Conservation (phyloP, 2,329 filamentous ascomycete species). For the Xylariaceae sp. region DNA sequence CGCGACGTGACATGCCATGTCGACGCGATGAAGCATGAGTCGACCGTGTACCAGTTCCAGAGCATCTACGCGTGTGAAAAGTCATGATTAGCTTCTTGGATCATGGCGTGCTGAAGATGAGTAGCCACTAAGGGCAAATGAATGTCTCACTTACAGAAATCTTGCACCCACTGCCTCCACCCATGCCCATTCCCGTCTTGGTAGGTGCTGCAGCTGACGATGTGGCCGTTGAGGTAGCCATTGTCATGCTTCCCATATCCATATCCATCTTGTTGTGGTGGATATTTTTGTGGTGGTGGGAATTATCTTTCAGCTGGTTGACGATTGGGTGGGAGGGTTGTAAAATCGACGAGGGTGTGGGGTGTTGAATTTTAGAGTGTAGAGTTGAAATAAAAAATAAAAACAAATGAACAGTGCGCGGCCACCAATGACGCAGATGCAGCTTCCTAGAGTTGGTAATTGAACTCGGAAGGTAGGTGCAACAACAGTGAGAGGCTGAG, state of each 20-base stretch:
- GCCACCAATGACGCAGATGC: too few relatives aligned
- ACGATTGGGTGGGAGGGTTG: not conserved
- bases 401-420: too few relatives aligned
- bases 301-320: not conserved
- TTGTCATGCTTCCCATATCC: slow-evolving; percentile 1
- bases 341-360: not conserved
- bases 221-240: slow-evolving; percentile 17
- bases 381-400: too few relatives aligned
- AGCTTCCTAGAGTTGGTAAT: too few relatives aligned
- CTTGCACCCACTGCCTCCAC: slow-evolving; percentile 40
- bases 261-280: not conserved
- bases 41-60: slow-evolving; percentile 77
- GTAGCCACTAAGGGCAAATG: slow-evolving; percentile 30
- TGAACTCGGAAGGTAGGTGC: too few relatives aligned
- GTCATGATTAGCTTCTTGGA: slow-evolving; percentile 4
- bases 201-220: slow-evolving; percentile 10
- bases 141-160: slow-evolving; percentile 42
- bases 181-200: slow-evolving; percentile 24
- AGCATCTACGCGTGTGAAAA: slow-evolving; percentile 60
- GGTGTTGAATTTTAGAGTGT: too few relatives aligned
- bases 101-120: slow-evolving; percentile 6
- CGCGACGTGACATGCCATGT: slow-evolving; percentile 71
- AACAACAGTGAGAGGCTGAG: too few relatives aligned
- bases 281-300: not conserved
- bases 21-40: slow-evolving; percentile 70